Evolutionary conservation across 2,329 filamentous ascomycete species (phyloP).

Genomic region (Colletotrichum endophyticum): DNA sequence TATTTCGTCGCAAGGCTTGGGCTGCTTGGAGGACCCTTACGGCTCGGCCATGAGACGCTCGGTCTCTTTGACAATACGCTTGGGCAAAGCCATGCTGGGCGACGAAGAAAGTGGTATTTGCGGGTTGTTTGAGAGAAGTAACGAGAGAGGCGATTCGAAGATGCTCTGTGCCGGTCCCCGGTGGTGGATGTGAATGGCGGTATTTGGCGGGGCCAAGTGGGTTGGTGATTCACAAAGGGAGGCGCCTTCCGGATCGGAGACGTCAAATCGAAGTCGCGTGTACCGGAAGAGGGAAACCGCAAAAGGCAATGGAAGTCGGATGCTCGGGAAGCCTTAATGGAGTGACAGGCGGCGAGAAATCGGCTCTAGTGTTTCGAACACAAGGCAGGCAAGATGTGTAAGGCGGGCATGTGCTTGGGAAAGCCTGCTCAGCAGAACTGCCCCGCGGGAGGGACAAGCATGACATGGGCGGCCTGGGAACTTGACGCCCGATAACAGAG

Average conservation of each 20-base stretch:
- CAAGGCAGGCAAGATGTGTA: neutral
- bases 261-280: neutral
- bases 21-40: slow-evolving; percentile 57
- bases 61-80: slow-evolving; percentile 98
- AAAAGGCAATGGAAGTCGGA: neutral
- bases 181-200: neutral
- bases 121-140: neutral
- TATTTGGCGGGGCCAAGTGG: slow-evolving; percentile 15
- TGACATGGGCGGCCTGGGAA: slow-evolving; percentile 2
- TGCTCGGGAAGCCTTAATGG: neutral
- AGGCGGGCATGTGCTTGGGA: slow-evolving; percentile 15
- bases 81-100: slow-evolving; percentile 75
- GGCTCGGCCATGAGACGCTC: slow-evolving; percentile 96
- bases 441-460: slow-evolving; percentile 14
- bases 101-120: neutral
- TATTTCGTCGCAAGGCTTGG: neutral
- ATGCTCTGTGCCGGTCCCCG: neutral
- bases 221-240: neutral
- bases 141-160: neutral
- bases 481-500: slow-evolving; percentile 3
- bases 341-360: neutral
- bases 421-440: slow-evolving; percentile 8
- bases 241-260: neutral
- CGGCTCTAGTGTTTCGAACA: slow-evolving; percentile 15
- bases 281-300: neutral